A percentile compares a stretch with the other conserved stretches of the same genome.
Conservation (phyloP, 2,329 filamentous ascomycete genomes). For the Trichoderma koningii region DNA sequence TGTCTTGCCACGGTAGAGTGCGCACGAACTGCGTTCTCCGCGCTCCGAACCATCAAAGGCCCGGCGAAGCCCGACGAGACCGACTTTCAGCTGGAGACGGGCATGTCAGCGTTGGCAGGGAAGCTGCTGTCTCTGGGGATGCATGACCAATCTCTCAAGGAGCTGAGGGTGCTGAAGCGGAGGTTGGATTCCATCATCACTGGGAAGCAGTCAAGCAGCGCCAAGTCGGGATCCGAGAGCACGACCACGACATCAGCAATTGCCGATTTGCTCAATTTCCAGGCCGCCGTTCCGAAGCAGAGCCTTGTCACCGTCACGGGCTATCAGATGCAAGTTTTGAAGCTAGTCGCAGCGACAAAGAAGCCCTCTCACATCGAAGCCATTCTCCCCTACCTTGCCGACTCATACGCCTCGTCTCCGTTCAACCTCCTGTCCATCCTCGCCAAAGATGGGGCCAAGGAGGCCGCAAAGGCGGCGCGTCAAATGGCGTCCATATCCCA, state of each 20-base stretch:
- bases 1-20: constrained; percentile 67
- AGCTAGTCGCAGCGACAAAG: constrained; percentile 61
- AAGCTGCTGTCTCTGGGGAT: constrained; percentile 67
- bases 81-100: constrained; percentile 69
- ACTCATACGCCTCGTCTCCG: constrained; percentile 58
- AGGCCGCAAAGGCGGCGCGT: constrained; percentile 60
- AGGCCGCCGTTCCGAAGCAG: constrained; percentile 45
- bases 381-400: constrained; percentile 56
- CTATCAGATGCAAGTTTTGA: constrained; percentile 66
- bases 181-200: constrained; percentile 52
- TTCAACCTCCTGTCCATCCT: constrained; percentile 56
- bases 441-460: constrained; percentile 46
- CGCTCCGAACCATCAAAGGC: constrained; percentile 60
- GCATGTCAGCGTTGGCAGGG: constrained; percentile 68
- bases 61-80: constrained; percentile 57
- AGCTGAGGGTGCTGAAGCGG: constrained; percentile 66
- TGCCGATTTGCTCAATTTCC: constrained; percentile 64
- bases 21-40: constrained; percentile 65
- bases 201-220: constrained; percentile 38
- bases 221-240: constrained; percentile 37
- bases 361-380: constrained; percentile 62
- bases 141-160: constrained; percentile 68
- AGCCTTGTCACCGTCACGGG: constrained; percentile 60
- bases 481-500: constrained; percentile 70
- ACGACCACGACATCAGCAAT: constrained; percentile 42